Base-by-base conservation (phyloP, 352 stramenopile genomes). In the Phytophthora aleatoria region DNA sequence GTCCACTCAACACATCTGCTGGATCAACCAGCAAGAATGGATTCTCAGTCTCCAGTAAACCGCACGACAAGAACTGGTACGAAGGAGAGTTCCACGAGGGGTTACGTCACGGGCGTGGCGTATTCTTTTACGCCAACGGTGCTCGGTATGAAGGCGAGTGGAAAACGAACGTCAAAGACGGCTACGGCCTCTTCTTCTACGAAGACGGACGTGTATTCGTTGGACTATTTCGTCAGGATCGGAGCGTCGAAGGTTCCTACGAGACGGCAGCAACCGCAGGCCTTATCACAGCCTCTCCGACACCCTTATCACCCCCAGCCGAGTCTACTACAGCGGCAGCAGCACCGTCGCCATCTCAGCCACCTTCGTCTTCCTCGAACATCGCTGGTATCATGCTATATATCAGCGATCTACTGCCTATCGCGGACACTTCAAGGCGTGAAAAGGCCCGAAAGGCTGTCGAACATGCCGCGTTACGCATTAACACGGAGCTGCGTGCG, bases 61-160 rank as follows among this genome's bases (percentile, higher is more conserved):
- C 81, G 15, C 64, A 73, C 33, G 69, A 88, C 55, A 85, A 87
- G 49, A 95, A 95, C 62, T 95, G 87, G 64, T 97, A 96, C 75
- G 69, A 91, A 64, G 90, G 90, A n/a, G 71, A 89, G 43, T 96
- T 92, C 53, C 52, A 53, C 6, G 31, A 77, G 47, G 91, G 90
- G 0, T 54, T 89, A 5, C 85, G 87, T 24, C 69, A 92, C 53
- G 89, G 87, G 5, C 49, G 70, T 26, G 91, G 91, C 0, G 74
- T 77, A 0, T 97, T 97, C 50, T 90, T 87, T 67, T 97, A 97
- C 50, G 81, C 86, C 8, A 95, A 96, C 45, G 91, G 91, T 3
- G 84, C 87, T 5, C 68, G 80, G 1, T 96, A 96, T 63, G 77
- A 86, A 68, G 91, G 91, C n/a, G 69, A 87, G 49, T 97, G 91